Conservation (phyloP, 2,329 filamentous ascomycete genomes). For the Fusarium phyllophilum region DNA sequence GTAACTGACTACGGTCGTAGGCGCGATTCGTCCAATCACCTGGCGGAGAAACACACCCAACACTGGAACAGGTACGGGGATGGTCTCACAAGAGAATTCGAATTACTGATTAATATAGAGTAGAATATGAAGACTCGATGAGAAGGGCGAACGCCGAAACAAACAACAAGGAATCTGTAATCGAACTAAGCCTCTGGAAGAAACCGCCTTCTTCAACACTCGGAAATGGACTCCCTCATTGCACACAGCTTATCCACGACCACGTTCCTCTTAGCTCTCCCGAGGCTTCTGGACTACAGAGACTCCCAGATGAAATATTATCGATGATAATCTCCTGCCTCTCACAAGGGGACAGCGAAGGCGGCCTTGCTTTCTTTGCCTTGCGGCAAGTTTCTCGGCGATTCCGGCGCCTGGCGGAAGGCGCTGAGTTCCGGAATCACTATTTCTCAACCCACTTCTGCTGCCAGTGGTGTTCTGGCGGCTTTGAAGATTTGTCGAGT, state of each 20-base stretch:
- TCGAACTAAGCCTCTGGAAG: not conserved
- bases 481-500: not conserved
- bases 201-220: not conserved
- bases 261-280: not conserved
- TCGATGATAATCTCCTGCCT: not conserved
- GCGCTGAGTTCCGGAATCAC: not conserved
- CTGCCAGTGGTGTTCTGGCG: not conserved
- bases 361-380: not conserved
- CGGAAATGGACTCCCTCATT: not conserved
- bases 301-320: not conserved
- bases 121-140: not conserved
- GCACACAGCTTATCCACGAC: not conserved
- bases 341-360: too few species aligned
- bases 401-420: not conserved
- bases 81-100: accelerated
- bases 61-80: not conserved
- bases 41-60: too few species aligned
- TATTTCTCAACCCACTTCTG: not conserved
- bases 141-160: not conserved
- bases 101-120: not conserved
- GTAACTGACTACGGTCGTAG: not conserved
- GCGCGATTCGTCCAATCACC: too few species aligned
- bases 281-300: not conserved
- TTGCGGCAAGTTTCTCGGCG: not conserved
- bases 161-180: not conserved